Base-by-base conservation (phyloP, 257 asterid genomes). In the Henckelia pumila region DNA sequence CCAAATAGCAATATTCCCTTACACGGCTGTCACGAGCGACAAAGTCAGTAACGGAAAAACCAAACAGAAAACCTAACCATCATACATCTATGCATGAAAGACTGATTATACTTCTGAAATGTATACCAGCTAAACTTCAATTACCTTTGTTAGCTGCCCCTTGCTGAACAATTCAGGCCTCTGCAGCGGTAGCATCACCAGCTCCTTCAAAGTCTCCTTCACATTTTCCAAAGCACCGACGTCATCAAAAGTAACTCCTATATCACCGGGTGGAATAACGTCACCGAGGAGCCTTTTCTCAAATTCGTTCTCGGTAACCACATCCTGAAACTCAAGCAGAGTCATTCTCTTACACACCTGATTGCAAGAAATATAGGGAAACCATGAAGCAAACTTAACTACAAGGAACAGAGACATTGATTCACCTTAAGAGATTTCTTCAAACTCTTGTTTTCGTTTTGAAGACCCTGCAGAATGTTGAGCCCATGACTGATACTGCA, bases 1-100 rank as follows among this genome's bases (percentile, higher is more conserved):
- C 97, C 97, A 68, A 91, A 91, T 40, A 91, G 97, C 88, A 91
- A 79, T 80, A 91, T 86, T 68, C 96, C 96, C 79, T 91, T 91
- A 72, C 97, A 91, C 56, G 96, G 97, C 97, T 91, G 88, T 80
- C 68, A 78, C 68, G 35, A 66, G 65, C 8, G 29, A 68, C 71
- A 52, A 55, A 33, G 58, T 76, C 56, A 76, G 76, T 66, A 69
- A 63, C 47, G 59, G 59, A 71, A 37, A 26, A 62, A 56, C 32
- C 25, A 21, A 8, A 21, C 7, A 37, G 59, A 67, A 17, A 24
- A 55, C 37, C 53, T 59, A 20, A 33, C 44, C 66, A 44, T 40
- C 58, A n/a, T 66, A 69, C 28, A 68, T 32, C 23, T 23, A 49
- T 26, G 47, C 47, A 71, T 53, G 33, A 55, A 55, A 64, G 67